These are phyloP conservation scores for Pseudogymnoascus sp. DNA, from an alignment of 2,329 filamentous ascomycete species.

Conservation along the genomic window DNA sequence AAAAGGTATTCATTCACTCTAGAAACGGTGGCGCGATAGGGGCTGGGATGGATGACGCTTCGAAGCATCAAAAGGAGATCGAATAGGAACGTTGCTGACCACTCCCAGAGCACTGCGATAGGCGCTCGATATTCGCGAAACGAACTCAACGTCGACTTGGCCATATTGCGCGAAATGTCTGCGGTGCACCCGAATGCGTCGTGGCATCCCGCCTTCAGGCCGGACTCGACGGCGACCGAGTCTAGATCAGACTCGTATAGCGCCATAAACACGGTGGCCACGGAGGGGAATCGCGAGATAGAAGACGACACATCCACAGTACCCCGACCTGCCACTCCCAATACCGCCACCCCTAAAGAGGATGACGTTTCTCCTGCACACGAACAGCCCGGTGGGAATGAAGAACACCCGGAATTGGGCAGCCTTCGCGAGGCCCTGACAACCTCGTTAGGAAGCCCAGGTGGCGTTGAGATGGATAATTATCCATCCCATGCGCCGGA, in stretches of 20 bases:
- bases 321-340: slow-evolving; percentile 9
- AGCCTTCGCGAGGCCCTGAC: slow-evolving; percentile 23
- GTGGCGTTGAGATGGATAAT: slow-evolving; percentile 24
- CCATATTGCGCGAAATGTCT: slow-evolving; percentile 32
- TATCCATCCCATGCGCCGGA: slow-evolving; percentile 18
- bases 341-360: slow-evolving; percentile 4
- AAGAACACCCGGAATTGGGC: slow-evolving; percentile 18
- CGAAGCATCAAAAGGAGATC: slow-evolving; percentile 1
- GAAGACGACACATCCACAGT: slow-evolving; percentile 1
- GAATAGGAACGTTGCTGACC: background rate
- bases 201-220: slow-evolving; percentile 48
- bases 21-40: slow-evolving; percentile 1
- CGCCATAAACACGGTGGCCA: background rate
- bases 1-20: background rate
- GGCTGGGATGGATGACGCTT: slow-evolving; percentile 5
- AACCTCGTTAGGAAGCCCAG: slow-evolving; percentile 23
- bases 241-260: slow-evolving; percentile 14
- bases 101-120: background rate
- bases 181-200: slow-evolving; percentile 37
- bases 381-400: slow-evolving; percentile 13
- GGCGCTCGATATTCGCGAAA: background rate
- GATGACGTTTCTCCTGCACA: background rate
- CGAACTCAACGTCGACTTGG: background rate
- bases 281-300: background rate
- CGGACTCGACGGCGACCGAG: slow-evolving; percentile 31